Evolutionary conservation across 73 alveolate species (phyloP).

Genomic region (Durusdinium trenchii): DNA sequence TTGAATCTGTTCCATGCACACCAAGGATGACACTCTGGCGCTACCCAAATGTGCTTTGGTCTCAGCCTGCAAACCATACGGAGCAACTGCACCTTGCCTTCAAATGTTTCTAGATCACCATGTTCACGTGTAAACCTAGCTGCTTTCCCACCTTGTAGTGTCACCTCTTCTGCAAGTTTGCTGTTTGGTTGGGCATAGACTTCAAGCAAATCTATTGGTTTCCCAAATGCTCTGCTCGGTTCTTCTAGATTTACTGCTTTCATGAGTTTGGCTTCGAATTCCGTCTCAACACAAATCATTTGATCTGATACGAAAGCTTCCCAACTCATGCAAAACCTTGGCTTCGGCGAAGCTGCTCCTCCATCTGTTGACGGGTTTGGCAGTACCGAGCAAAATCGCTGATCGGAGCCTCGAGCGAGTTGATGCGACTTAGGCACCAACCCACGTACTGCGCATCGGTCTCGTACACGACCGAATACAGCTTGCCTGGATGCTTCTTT

Average conservation of each 20-base stretch:
- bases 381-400: not conserved
- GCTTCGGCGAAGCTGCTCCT: too few species aligned
- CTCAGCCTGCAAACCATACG: not conserved
- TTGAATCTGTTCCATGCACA: not conserved
- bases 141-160: not conserved
- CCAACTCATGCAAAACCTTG: too few species aligned
- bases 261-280: too few species aligned
- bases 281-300: too few species aligned
- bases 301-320: too few species aligned
- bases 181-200: too few species aligned
- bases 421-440: not conserved
- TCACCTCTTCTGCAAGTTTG: too few species aligned
- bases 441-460: not conserved
- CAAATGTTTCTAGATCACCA: not conserved
- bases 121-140: not conserved
- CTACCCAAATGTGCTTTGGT: conserved; percentile 13
- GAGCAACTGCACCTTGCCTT: not conserved
- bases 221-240: too few species aligned
- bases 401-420: not conserved
- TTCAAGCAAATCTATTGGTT: too few species aligned
- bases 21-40: conserved; percentile 10
- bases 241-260: too few species aligned
- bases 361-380: not conserved
- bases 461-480: conserved; percentile 2
- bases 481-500: not conserved